phyloP scores from a whole-genome alignment of 768 basidiomycete genomes.

The Xerocomellus chrysenteron region DNA sequence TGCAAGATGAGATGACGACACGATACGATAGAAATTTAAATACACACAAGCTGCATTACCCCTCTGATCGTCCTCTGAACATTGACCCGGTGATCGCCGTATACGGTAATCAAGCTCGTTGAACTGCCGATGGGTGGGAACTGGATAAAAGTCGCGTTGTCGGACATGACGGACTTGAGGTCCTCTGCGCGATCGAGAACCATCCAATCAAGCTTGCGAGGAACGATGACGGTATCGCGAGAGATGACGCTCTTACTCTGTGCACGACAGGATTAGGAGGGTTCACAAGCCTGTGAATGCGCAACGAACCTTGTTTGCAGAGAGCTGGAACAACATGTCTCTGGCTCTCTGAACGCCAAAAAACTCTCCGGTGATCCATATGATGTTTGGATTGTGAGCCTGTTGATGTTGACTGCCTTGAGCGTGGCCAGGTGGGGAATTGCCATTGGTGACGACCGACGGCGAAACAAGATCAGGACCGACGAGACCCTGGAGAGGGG shows the following conservation, averaged over 20 bases:
- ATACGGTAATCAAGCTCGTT: slow-evolving; percentile 90
- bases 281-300: not conserved
- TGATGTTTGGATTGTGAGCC: slow-evolving; percentile 66
- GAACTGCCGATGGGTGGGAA: slow-evolving; percentile 92
- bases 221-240: slow-evolving; percentile 89
- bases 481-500: slow-evolving; percentile 82
- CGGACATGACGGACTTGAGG: slow-evolving; percentile 87
- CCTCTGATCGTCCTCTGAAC: slow-evolving; percentile 92
- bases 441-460: slow-evolving; percentile 36
- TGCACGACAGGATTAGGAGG: not conserved
- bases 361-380: slow-evolving; percentile 98
- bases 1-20: slow-evolving; percentile 16
- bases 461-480: slow-evolving; percentile 57
- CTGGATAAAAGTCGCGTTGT: slow-evolving; percentile 95
- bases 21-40: slow-evolving; percentile 5
- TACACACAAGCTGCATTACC: slow-evolving; percentile 89
- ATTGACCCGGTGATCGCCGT: slow-evolving; percentile 90
- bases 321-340: slow-evolving; percentile 91
- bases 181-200: slow-evolving; percentile 95
- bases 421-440: slow-evolving; percentile 31
- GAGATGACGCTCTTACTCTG: slow-evolving; percentile 90
- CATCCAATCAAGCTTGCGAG: slow-evolving; percentile 98
- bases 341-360: slow-evolving; percentile 93
- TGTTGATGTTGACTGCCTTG: slow-evolving; percentile 25
- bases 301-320: slow-evolving; percentile 70